Evolutionary conservation across 306 rosid genomes (phyloP), one percentile per base, ranked within the genome.

Genomic region (Senna siamea): DNA sequence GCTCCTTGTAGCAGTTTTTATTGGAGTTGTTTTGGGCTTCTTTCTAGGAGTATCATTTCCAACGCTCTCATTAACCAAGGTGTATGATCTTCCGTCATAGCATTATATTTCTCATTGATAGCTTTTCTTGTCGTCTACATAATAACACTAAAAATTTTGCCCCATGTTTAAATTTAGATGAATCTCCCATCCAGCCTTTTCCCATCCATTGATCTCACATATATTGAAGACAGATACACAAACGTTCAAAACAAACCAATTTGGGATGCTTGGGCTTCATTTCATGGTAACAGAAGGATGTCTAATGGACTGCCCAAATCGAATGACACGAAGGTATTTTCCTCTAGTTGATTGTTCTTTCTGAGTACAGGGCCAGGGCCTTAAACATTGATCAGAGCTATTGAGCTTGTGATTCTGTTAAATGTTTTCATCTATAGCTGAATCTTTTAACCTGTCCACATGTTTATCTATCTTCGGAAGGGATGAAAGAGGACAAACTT

Each of bases 11-110:
- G 86, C 87, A 30, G 72, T 85, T 40, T 71, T 91, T 50, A 71
- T 74, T 73, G 97, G 97, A 56, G 54, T 67, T 70, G 76, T 89
- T 53, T 38, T 93, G 46, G 97, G 98, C 38, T 88, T 93, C 85
- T 79, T 86, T 78, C 48, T 93, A 60, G 98, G 97, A 71, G 86
- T 83, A 43, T 87, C 97, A 23, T 85, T 85, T 47, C 89, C 98
- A 72, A 91, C 92, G 10, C 28, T 89, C 70, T 69, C 94, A 20
- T 70, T 93, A 72, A 79, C 89, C 34, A 89, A 88, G 98, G 98
- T 91, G 26, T 41, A 41, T 26, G 5, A 65, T 69, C 14, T 75
- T 60, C 37, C 64, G 41, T 54, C 18, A 2, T 50, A 23, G 75
- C 51, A 54, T 70, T 75, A 35, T 9, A 46, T 57, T 65, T 70